Conservation (phyloP, 1,284 basidiomycete genomes). For the Tranzscheliella williamsii region DNA sequence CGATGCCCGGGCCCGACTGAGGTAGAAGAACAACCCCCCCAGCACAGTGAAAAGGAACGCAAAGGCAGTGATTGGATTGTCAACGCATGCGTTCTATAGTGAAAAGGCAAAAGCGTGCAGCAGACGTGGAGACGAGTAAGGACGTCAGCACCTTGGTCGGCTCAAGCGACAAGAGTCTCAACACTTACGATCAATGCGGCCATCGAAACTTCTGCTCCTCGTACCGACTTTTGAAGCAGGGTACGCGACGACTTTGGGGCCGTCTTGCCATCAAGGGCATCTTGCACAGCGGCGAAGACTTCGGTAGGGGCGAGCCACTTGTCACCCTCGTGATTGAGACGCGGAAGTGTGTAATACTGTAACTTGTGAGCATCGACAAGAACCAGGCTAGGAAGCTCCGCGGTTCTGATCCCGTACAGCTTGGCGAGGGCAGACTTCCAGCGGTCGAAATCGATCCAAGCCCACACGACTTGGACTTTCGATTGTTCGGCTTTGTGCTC, state of each 20-base stretch:
- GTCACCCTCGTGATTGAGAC: background rate
- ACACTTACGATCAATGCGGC: constrained; percentile 7
- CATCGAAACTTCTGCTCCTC: constrained; percentile 19
- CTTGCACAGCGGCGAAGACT: constrained; percentile 17
- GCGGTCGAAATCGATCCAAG: constrained; percentile 57
- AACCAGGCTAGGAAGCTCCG: constrained; percentile 26
- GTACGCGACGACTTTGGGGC: constrained; percentile 26
- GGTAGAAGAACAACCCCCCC: constrained; percentile 23
- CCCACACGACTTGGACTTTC: constrained; percentile 36
- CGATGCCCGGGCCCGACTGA: constrained; percentile 4
- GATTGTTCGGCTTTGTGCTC: constrained; percentile 1
- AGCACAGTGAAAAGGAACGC: constrained; percentile 15
- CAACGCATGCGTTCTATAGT: constrained; percentile 5
- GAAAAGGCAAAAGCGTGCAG: too few species aligned
- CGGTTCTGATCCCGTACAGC: constrained; percentile 32
- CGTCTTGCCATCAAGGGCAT: constrained; percentile 10
- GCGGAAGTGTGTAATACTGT: constrained; percentile 37
- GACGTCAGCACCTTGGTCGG: too few species aligned
- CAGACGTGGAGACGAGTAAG: too few species aligned
- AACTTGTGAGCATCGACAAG: constrained; percentile 40
- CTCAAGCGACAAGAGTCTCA: too few species aligned
- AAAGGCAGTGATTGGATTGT: constrained; percentile 25
- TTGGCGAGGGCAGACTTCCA: constrained; percentile 42
- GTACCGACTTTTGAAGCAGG: constrained; percentile 34
- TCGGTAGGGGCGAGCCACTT: constrained; percentile 16